Evolutionary conservation across 495 filamentous ascomycete genomes (phyloP), one percentile per base, ranked within the genome.

Genomic region (Cryomyces antarcticus): DNA sequence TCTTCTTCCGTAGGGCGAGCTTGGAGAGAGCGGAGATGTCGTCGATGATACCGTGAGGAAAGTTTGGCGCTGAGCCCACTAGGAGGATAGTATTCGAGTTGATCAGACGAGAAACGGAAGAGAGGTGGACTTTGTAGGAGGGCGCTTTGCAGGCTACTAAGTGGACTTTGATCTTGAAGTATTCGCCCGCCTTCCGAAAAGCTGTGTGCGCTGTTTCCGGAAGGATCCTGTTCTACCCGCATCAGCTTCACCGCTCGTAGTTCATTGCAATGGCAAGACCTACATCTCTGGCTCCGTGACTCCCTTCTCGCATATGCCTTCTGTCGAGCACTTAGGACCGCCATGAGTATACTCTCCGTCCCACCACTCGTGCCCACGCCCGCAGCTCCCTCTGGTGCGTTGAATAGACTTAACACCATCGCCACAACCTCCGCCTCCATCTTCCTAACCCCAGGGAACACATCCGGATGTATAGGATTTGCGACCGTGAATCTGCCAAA

Each of bases 401-500:
- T 83, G 67, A 95, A 99, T 60, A 99, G 64, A 30, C 72, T 68
- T 36, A 95, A 64, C 61, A 76, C 84, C 89, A 99, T 99, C 44
- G 86, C 77, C 35, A 99, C 89, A 54, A 96, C 69, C 66, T 99
- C 89, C 29, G 89, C 88, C 63, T 99, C 89, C 89, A 99, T 99
- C 67, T 99, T 99, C 51, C 89, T 68, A 29, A 99, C 86, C 31
- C 87, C 89, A 36, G 89, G 89, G 63, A 99, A 99, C 33, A 96
- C 86, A 64, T 99, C 89, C 30, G 89, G 89, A 62, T 99, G 89
- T 50, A 99, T 81, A n/a, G 89, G 89, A 60, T 99, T 99, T n/a
- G 82, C 68, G 11, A 96, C 89, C 38, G 83, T 85, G 56, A 99
- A 99, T 56, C 77, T 79, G 31, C 78, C 77, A 60, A 86, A 96